Evolutionary conservation across 2,329 filamentous ascomycete species (phyloP).

Genomic region (Aspergillus clavatus): DNA sequence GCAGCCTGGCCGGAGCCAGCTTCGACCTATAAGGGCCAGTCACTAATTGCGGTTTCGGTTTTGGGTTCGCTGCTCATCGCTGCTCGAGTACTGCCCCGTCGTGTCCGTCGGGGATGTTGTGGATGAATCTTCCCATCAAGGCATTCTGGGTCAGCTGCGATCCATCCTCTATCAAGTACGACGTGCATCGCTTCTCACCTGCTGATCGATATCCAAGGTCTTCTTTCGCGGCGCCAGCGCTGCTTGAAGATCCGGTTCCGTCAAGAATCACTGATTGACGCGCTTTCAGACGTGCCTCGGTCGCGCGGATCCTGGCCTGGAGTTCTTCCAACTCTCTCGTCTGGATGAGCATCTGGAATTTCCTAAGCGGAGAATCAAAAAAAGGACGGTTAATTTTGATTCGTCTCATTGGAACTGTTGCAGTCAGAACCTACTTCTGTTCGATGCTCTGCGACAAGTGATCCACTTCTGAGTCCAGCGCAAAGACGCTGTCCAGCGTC

Average conservation of each 20-base stretch:
- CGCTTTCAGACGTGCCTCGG: slow-evolving; percentile 68
- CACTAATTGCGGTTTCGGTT: slow-evolving; percentile 14
- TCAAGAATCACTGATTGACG: slow-evolving; percentile 17
- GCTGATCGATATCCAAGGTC: slow-evolving; percentile 16
- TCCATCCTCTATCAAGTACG: slow-evolving; percentile 1
- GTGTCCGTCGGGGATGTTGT: slow-evolving; percentile 20
- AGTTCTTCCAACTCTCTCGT: slow-evolving; percentile 78
- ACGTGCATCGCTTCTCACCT: slow-evolving; percentile 15
- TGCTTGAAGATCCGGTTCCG: slow-evolving; percentile 9
- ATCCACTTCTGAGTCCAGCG: slow-evolving; percentile 72
- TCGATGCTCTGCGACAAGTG: slow-evolving; percentile 70
- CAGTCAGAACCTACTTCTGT: slow-evolving; percentile 67
- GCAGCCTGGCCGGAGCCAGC: slow-evolving; percentile 10
- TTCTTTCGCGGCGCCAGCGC: slow-evolving; percentile 11
- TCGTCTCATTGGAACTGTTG: slow-evolving; percentile 15
- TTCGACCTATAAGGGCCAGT: slow-evolving; percentile 7
- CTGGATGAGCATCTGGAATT: slow-evolving; percentile 69
- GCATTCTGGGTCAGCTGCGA: slow-evolving; percentile 10
- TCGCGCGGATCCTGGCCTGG: slow-evolving; percentile 75
- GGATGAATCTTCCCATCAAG: slow-evolving; percentile 7
- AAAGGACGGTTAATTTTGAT: too few species aligned
- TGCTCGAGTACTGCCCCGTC: slow-evolving; percentile 20
- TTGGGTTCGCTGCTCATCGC: slow-evolving; percentile 22
- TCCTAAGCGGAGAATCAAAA: slow-evolving; percentile 53
- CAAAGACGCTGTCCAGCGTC: slow-evolving; percentile 84